phyloP scores from a whole-genome alignment of 176 grass and related monocot species.

The Stipa capillata region DNA sequence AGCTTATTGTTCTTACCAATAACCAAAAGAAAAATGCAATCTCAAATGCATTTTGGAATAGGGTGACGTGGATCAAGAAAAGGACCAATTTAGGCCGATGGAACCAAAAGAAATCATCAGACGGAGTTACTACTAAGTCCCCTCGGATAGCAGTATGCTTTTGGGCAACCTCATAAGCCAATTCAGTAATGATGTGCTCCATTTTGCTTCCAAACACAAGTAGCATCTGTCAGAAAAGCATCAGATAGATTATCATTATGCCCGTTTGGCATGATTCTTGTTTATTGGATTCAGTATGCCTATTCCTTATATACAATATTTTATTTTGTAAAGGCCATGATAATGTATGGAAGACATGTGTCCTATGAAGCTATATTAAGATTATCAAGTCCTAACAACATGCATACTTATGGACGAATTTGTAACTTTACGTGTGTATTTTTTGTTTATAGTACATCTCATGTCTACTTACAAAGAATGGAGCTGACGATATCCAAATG shows the following conservation, averaged over 20 bases:
- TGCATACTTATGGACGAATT: background rate
- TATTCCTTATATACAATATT: background rate
- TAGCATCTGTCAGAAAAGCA: slow-evolving; percentile 26
- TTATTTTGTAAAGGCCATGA: background rate
- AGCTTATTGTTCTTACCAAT: slow-evolving; percentile 30
- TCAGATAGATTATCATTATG: background rate
- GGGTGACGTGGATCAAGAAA: slow-evolving; percentile 69
- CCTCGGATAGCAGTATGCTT: slow-evolving; percentile 50
- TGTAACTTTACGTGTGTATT: background rate
- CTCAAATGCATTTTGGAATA: slow-evolving; percentile 86
- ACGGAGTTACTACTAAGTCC: slow-evolving; percentile 57
- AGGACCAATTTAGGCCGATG: slow-evolving; percentile 52
- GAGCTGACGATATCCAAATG: slow-evolving; percentile 54
- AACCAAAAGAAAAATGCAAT: slow-evolving; percentile 84
- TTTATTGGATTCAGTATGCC: background rate
- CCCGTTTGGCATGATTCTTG: background rate
- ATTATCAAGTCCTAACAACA: background rate
- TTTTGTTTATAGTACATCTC: background rate
- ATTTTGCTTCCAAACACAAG: slow-evolving; percentile 67
- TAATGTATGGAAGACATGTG: background rate
- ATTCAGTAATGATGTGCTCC: slow-evolving; percentile 73
- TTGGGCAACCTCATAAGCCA: slow-evolving; percentile 66
- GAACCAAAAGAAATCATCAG: slow-evolving; percentile 78
- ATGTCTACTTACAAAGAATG: slow-evolving; percentile 72
- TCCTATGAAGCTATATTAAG: background rate